Evolutionary conservation across 164 flowering plant genomes (phyloP).

Genomic region (Vitis amurensis): DNA sequence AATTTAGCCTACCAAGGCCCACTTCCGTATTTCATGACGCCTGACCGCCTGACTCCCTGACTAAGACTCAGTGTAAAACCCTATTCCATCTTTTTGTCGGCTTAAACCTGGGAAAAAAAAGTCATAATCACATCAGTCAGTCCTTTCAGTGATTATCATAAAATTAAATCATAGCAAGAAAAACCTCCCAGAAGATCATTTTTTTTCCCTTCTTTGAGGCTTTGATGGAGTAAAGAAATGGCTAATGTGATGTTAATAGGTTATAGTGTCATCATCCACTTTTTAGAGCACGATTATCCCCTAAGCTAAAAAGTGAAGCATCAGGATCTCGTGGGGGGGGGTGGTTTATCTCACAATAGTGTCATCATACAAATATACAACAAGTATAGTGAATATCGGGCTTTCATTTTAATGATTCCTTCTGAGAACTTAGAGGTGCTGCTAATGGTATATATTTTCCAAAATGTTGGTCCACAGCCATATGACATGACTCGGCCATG

Average conservation of each 20-base stretch:
- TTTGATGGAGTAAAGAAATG: neutral
- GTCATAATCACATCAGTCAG: too few species aligned
- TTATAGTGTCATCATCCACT: slow-evolving; percentile 4
- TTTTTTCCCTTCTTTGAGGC: neutral
- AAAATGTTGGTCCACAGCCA: neutral
- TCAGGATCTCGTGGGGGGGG: neutral
- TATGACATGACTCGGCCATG: slow-evolving; percentile 1
- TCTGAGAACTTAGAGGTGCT: neutral
- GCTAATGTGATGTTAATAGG: neutral
- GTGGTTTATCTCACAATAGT: neutral
- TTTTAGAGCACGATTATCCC: neutral
- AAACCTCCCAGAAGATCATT: too few species aligned
- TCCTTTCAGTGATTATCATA: too few species aligned
- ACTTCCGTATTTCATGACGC: neutral
- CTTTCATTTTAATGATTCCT: neutral
- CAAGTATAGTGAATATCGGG: neutral
- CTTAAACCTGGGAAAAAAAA: too few species aligned
- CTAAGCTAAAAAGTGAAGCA: neutral
- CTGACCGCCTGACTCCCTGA: too few species aligned
- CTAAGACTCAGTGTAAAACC: too few species aligned
- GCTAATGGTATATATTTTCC: too few species aligned
- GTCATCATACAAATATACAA: neutral
- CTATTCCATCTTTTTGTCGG: too few species aligned
- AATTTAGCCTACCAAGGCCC: slow-evolving; percentile 11
- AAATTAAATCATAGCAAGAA: too few species aligned